Evolutionary conservation across 2,329 filamentous ascomycete species (phyloP).

Genomic region (Neonectria magnoliae): DNA sequence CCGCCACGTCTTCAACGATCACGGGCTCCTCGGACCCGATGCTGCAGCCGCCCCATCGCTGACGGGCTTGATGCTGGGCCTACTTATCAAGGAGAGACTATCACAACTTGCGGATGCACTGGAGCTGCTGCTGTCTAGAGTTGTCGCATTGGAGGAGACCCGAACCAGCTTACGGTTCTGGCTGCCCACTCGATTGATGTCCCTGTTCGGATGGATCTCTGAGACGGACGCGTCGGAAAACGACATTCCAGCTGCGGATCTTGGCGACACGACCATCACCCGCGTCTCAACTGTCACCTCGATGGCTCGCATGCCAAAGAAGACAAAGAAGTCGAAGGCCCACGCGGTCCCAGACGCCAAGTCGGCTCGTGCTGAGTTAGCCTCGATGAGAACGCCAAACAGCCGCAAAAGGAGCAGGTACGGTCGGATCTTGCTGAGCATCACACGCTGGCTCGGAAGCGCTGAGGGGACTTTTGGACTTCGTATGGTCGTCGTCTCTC

Average conservation of each 20-base stretch:
- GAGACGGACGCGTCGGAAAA: constrained; percentile 14
- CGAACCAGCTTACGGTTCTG: constrained; percentile 8
- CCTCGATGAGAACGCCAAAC: constrained; percentile 16
- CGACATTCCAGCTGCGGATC: constrained; percentile 7
- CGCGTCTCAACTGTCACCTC: constrained; percentile 17
- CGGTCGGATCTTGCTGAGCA: constrained; percentile 1
- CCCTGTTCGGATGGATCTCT: constrained; percentile 15
- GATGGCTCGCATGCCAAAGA: neutral
- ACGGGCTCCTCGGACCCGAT: constrained; percentile 6
- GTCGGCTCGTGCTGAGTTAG: constrained; percentile 12
- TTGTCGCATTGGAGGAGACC: constrained; percentile 13
- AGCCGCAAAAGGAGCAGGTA: constrained; percentile 17
- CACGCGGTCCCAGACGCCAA: neutral
- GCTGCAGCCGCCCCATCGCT: neutral
- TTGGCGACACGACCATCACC: constrained; percentile 10
- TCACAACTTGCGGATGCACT: constrained; percentile 1
- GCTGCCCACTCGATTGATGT: constrained; percentile 5
- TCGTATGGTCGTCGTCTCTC: constrained; percentile 10
- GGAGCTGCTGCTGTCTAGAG: constrained; percentile 4
- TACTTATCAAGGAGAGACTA: constrained; percentile 19
- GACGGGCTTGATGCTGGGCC: constrained; percentile 4
- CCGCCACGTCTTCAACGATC: constrained; percentile 7
- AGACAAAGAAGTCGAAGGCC: neutral
- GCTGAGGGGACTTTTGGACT: constrained; percentile 14
- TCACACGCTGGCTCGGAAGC: constrained; percentile 7